phyloP scores from a whole-genome alignment of 495 filamentous ascomycete species.

The Neurospora africana region DNA sequence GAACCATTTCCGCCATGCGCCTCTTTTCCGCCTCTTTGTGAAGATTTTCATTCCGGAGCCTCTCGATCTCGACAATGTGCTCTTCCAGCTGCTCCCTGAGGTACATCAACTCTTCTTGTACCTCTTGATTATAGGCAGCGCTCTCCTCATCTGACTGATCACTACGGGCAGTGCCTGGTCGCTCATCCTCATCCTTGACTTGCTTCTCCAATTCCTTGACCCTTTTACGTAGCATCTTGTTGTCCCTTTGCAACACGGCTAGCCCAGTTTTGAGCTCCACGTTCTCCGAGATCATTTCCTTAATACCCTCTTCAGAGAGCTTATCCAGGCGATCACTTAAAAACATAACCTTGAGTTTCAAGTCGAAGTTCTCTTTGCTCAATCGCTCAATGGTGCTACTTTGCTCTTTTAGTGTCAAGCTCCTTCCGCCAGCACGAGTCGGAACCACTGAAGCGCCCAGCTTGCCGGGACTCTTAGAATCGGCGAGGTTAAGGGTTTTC shows the following conservation, averaged over 20 bases:
- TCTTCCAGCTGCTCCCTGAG: slow-evolving; percentile 74
- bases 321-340: slow-evolving; percentile 87
- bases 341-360: slow-evolving; percentile 96
- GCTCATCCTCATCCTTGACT: slow-evolving; percentile 58
- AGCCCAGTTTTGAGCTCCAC: slow-evolving; percentile 88
- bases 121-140: slow-evolving; percentile 46
- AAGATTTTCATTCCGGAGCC: slow-evolving; percentile 63
- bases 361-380: slow-evolving; percentile 92
- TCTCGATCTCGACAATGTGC: slow-evolving; percentile 73
- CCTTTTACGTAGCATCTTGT: slow-evolving; percentile 63
- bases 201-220: slow-evolving; percentile 81
- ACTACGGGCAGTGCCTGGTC: slow-evolving; percentile 44
- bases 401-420: slow-evolving; percentile 90
- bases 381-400: slow-evolving; percentile 91
- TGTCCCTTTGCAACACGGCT: slow-evolving; percentile 78
- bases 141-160: slow-evolving; percentile 41
- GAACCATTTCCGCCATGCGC: slow-evolving; percentile 67
- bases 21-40: slow-evolving; percentile 71
- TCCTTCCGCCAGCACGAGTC: slow-evolving; percentile 57
- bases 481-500: slow-evolving; percentile 41
- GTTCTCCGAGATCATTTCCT: slow-evolving; percentile 95
- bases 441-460: slow-evolving; percentile 36
- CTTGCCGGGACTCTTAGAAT: slow-evolving; percentile 34
- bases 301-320: slow-evolving; percentile 89
- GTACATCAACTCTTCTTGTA: slow-evolving; percentile 76